Percentiles rank a stretch among this genome's conserved stretches.
Evolutionary conservation across 2,329 filamentous ascomycete genomes (phyloP).

Genomic region (Thelonectria rubi): DNA sequence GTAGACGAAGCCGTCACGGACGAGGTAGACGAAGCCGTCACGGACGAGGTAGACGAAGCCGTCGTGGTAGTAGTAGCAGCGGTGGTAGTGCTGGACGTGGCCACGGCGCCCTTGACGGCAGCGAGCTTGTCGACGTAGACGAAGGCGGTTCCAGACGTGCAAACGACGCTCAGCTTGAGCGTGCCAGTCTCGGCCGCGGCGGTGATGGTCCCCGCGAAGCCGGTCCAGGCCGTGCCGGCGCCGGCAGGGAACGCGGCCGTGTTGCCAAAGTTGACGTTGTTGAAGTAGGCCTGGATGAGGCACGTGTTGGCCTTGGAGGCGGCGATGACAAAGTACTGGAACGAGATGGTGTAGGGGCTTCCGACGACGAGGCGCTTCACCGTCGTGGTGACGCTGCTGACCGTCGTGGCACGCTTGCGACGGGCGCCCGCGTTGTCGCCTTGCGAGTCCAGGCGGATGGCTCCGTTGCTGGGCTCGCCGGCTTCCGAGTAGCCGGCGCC

Average conservation of each 20-base stretch:
- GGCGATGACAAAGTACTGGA: constrained; percentile 10
- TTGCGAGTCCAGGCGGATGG: background rate
- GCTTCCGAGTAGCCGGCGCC: background rate
- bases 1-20: too few relatives aligned
- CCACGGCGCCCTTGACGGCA: background rate
- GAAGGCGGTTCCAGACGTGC: constrained; percentile 1
- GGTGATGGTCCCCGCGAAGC: background rate
- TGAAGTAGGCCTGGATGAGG: constrained; percentile 8
- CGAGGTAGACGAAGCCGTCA: background rate
- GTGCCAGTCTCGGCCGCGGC: background rate
- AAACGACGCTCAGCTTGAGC: constrained; percentile 2
- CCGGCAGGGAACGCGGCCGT: constrained; percentile 1
- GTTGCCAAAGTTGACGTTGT: constrained; percentile 14
- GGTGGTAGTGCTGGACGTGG: background rate
- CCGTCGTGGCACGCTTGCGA: constrained; percentile 4
- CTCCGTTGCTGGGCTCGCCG: background rate
- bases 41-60: background rate
- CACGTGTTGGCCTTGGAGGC: constrained; percentile 12
- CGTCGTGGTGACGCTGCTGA: constrained; percentile 5
- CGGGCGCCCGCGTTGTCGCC: background rate
- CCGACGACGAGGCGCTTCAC: background rate
- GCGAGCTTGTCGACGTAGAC: constrained; percentile 9
- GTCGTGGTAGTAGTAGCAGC: background rate
- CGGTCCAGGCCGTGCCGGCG: background rate
- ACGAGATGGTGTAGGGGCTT: background rate